phyloP scores from a whole-genome alignment of 495 filamentous ascomycete genomes.

The Cladorrhinum samala region DNA sequence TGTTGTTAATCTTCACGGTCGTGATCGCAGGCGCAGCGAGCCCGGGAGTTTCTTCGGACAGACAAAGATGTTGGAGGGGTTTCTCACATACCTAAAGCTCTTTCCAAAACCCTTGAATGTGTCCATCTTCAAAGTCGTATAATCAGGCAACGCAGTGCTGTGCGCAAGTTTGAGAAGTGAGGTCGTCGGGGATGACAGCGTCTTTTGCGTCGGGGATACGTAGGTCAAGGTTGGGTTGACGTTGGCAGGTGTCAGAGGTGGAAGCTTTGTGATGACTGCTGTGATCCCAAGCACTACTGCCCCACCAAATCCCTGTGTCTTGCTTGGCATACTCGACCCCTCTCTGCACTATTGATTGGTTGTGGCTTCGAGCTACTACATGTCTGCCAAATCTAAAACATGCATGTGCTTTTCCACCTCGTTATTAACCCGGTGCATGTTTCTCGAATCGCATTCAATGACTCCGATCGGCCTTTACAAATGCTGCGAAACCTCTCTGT shows the following conservation, averaged over 20 bases:
- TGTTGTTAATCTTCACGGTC: conserved; percentile 5
- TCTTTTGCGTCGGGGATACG: neutral
- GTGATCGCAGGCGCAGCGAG: neutral
- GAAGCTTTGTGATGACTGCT: neutral
- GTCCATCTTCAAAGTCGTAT: too few relatives aligned
- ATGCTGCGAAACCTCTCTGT: too few relatives aligned
- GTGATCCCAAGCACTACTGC: neutral
- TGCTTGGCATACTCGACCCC: too few relatives aligned
- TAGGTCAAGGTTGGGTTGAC: neutral
- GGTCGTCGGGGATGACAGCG: neutral
- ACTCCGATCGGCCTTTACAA: too few relatives aligned
- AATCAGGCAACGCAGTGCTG: too few relatives aligned
- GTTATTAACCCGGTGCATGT: too few relatives aligned
- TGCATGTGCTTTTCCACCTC: neutral
- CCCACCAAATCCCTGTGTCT: neutral
- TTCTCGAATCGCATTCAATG: too few relatives aligned
- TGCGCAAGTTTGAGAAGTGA: neutral
- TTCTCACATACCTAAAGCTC: conserved; percentile 28
- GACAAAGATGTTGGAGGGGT: neutral
- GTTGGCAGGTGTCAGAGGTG: neutral
- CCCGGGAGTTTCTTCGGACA: neutral
- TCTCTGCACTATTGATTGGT: too few relatives aligned
- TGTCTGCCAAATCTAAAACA: too few relatives aligned
- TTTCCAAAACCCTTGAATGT: conserved; percentile 32
- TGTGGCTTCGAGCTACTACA: neutral